Evolutionary conservation across 805 yeast species (phyloP), one percentile per base, ranked within the genome.

Genomic region (Torulaspora franciscae): DNA sequence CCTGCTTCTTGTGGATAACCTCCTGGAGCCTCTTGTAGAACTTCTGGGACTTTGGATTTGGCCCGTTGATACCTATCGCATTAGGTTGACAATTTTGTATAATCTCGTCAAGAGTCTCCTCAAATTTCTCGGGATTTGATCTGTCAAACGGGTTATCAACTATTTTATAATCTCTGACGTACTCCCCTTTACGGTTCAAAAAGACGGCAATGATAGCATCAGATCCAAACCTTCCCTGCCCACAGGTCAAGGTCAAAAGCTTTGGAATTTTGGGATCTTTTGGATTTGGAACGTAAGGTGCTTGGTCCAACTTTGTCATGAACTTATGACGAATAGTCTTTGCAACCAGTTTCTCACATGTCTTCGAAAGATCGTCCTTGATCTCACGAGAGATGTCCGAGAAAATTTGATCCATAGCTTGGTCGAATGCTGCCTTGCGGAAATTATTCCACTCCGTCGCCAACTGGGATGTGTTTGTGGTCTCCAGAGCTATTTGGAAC

Each of bases 61-160:
- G 86, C 5, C 99, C 98, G 35, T 95, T 81, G 37, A 93, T 73
- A 34, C 83, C 97, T 59, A 93, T 79, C 7, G 89, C 96, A 64
- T 93, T 97, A 1, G 98, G 98, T 43, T 76, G 77, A 49, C 80
- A 74, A 24, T 75, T 75, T 43, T 75, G 75, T 44, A 88, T 80
- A 42, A 82, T 72, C 17, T 71, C 75, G 8, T 75, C 69, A 42
- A 91, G 76, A 23, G 77, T 79, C 32, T 75, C 77, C 48, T 76
- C 81, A 68, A 90, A 93, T 5, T 80, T 82, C 72, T 65, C 53
- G 66, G 76, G 58, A 73, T 81, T 68, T 46, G 59, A 49, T 46
- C 56, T 54, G 46, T 73, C 72, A 34, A 75, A 67, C 13, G 89
- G 86, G 54, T 78, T 79, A 47, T 80, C 83, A 28, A 82, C 89